Base-by-base conservation (phyloP, 441 rosid genomes). In the Pelargonium australe region DNA sequence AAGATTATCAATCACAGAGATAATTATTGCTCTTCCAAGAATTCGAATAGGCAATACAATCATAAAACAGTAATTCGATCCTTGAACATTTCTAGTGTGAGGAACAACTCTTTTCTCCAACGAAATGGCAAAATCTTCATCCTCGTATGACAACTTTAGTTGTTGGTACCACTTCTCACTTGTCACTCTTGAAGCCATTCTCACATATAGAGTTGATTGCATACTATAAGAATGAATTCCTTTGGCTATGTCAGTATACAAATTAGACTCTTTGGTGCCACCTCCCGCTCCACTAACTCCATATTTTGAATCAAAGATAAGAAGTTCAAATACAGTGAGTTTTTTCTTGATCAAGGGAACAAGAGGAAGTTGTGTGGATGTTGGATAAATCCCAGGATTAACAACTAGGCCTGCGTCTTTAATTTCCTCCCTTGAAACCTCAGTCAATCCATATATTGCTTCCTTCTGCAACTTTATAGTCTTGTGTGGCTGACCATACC, bases 211-310 rank as follows among this genome's bases (percentile, higher is more conserved):
- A 68, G 89, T 85, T 34, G 95, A 89, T 68, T 86, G 95, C 95
- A 89, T 86, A 69, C 99, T 96, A 76, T 92, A 95, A 55, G 97
- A 85, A 82, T 86, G 85, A 45, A 95, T 92, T 78, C 97, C 98
- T 80, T 92, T 96, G 9, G 96, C 85, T 72, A 92, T 79, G 76
- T 95, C 99, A 75, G 96, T 79, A 77, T 86, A 95, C 66, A 95
- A 85, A 84, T 82, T 90, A 2, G 85, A 83, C 79, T 90, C 97
- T 75, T 95, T 95, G 14, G 99, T 94, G 75, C 95, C 91, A 72
- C 98, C 97, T 63, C 99, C 98, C 87, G 99, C 98, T 74, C 98
- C 97, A 72, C 98, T 95, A 68, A 83, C 98, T 43, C 98, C 99
- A 77, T 98, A 95, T 83, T 95, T 95, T 49, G 99, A 68, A 16